A percentile compares a stretch with the other conserved stretches of the same genome.
Conservation (phyloP, 208 protist species). For the Leptomonas pyrrhocoris region DNA sequence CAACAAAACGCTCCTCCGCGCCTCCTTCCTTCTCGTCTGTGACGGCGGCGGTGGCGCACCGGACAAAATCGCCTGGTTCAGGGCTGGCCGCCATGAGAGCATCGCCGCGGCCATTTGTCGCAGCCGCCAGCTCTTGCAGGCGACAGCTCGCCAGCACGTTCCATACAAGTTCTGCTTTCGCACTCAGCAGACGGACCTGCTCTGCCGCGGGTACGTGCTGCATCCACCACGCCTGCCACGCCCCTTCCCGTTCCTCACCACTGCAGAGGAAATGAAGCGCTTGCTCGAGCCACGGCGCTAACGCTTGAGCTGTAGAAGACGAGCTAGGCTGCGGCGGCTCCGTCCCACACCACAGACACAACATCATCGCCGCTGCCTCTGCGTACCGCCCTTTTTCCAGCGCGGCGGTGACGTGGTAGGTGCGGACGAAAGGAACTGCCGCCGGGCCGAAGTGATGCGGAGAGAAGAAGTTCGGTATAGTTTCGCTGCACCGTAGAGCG, state of each 20-base stretch:
- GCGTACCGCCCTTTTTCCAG: slow-evolving; percentile 40
- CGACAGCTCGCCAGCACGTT: slow-evolving; percentile 80
- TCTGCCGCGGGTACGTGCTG: slow-evolving; percentile 39
- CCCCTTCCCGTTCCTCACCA: slow-evolving; percentile 61
- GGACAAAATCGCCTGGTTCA: slow-evolving; percentile 68
- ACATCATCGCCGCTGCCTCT: slow-evolving; percentile 69
- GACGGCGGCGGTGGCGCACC: neutral
- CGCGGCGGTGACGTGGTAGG: slow-evolving; percentile 70
- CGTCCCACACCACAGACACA: slow-evolving; percentile 31
- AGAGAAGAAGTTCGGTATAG: slow-evolving; percentile 78
- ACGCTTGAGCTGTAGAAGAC: neutral
- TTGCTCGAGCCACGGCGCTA: slow-evolving; percentile 14
- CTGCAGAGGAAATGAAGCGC: slow-evolving; percentile 38
- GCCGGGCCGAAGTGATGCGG: slow-evolving; percentile 65
- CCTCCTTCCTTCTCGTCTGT: neutral
- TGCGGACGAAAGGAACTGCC: slow-evolving; percentile 52
- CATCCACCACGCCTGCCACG: slow-evolving; percentile 53
- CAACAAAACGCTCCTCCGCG: neutral
- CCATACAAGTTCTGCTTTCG: slow-evolving; percentile 59
- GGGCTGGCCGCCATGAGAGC: slow-evolving; percentile 30
- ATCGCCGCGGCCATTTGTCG: slow-evolving; percentile 26
- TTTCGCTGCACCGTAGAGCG: slow-evolving; percentile 26
- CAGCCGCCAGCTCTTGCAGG: slow-evolving; percentile 34
- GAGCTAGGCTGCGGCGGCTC: neutral
- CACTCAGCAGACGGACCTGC: slow-evolving; percentile 33